Evolutionary conservation across 805 yeast species (phyloP).

Genomic region (Priceomyces fermenticarens): DNA sequence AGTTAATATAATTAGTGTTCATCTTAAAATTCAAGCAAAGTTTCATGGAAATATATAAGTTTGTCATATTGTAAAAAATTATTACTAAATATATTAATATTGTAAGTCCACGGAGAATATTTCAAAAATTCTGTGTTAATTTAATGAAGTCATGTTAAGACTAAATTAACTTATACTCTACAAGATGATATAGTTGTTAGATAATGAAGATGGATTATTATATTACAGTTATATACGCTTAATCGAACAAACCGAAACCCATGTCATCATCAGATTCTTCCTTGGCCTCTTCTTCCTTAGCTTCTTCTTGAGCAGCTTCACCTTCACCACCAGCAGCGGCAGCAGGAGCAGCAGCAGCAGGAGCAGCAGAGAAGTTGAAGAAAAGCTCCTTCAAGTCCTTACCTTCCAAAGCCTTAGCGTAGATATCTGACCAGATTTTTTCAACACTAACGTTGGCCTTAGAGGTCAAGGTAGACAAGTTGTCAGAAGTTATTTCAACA

Average conservation of each 20-base stretch:
- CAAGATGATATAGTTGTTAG: not conserved
- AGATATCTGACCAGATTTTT: conserved; percentile 46
- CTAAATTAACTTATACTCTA: no score
- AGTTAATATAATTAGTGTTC: conserved; percentile 5
- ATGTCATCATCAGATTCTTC: conserved; percentile 39
- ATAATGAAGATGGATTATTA: conserved; percentile 1
- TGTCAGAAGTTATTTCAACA: conserved; percentile 44
- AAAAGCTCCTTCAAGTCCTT: conserved; percentile 46
- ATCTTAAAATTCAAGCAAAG: not conserved
- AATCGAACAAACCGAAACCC: conserved; percentile 47
- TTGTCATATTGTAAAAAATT: no score
- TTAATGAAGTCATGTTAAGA: no score
- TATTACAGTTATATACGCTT: conserved; percentile 12
- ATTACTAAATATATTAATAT: no score
- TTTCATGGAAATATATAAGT: no score
- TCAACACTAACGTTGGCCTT: conserved; percentile 45
- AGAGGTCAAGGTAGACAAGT: conserved; percentile 38
- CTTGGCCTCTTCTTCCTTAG: conserved; percentile 30
- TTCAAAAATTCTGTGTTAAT: no score
- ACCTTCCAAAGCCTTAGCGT: conserved; percentile 47
- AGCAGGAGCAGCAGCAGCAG: conserved; percentile 40
- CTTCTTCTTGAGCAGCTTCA: conserved; percentile 32
- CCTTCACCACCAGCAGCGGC: conserved; percentile 34
- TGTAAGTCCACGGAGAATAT: no score
- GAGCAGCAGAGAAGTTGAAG: conserved; percentile 47